Evolutionary conservation across 805 yeast genomes (phyloP), one percentile per base, ranked within the genome.

Genomic region (Candida boidinii): DNA sequence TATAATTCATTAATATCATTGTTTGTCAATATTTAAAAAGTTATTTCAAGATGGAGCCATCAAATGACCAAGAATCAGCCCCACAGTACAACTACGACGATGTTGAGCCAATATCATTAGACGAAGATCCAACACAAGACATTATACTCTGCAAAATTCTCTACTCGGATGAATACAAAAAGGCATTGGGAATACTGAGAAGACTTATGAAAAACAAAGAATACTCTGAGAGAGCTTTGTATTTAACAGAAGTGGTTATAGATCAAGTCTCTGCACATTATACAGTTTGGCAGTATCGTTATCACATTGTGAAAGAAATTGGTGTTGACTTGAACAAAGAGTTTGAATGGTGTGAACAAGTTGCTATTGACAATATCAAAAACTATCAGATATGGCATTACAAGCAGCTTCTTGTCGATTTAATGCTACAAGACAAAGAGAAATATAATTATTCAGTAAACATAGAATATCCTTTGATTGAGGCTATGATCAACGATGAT

Each of bases 321-420:
- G 28, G 52, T 10, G 38, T 39, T n/a, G 51, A 58, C 25, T 46
- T 73, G 19, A 45, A 59, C 11, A 58, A 63, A 12, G 95, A 90
- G 48, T 62, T 86, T 24, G 73, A 73, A 24, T 86, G 95, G 95
- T 68, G 86, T 41, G 92, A 84, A 46, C 64, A 64, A 22, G 60
- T 84, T 23, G 88, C 95, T 0, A 49, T 81, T 30, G 76, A 70
- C 10, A 80, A 82, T 53, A 81, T 88, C 26, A 92, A 92, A 54
- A 90, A 88, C 61, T 92, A 92, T 58, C 98, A 92, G 55, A 80
- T 90, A n/a, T 92, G 97, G 96, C 84, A 88, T 46, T 88, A 90
- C 50, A 70, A 96, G 36, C 88, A 81, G 48, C 60, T 76, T 22
- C 51, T 90, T 7, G 58, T 81, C 34, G 65, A 65, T 26, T 35